Conservation (phyloP, 345 rosid genomes). For the Passiflora organensis region DNA sequence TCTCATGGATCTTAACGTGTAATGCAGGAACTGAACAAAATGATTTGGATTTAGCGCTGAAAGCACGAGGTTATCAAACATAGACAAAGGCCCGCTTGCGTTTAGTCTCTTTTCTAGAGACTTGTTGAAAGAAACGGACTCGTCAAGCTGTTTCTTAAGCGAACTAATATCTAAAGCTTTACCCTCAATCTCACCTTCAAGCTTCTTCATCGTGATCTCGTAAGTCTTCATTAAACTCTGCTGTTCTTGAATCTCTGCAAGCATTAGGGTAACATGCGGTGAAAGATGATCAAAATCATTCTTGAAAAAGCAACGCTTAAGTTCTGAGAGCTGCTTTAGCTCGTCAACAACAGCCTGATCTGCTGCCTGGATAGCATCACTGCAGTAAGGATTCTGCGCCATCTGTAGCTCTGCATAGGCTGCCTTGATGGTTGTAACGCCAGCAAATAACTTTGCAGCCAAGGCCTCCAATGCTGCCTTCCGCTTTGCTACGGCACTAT, state of each 20-base stretch:
- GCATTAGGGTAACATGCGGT: conserved; percentile 78
- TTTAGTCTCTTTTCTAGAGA: conserved; percentile 58
- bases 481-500: conserved; percentile 26
- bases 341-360: conserved; percentile 89
- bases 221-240: conserved; percentile 86
- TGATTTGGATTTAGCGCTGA: conserved; percentile 37
- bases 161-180: conserved; percentile 39
- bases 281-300: conserved; percentile 65
- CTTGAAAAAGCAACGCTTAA: conserved; percentile 59
- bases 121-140: conserved; percentile 33
- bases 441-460: conserved; percentile 72
- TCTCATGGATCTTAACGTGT: conserved; percentile 47
- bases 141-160: conserved; percentile 35
- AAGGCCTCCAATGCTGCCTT: conserved; percentile 65
- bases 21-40: conserved; percentile 54
- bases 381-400: conserved; percentile 81
- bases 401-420: conserved; percentile 90
- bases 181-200: conserved; percentile 42
- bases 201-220: conserved; percentile 69
- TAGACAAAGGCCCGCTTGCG: conserved; percentile 53
- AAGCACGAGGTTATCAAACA: conserved; percentile 45
- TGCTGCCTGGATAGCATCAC: conserved; percentile 68
- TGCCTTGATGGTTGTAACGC: conserved; percentile 74
- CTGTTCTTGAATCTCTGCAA: conserved; percentile 94
- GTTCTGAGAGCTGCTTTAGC: conserved; percentile 58